Evolutionary conservation across 2,329 filamentous ascomycete species (phyloP).

Genomic region (Cordyceps tenuipes): DNA sequence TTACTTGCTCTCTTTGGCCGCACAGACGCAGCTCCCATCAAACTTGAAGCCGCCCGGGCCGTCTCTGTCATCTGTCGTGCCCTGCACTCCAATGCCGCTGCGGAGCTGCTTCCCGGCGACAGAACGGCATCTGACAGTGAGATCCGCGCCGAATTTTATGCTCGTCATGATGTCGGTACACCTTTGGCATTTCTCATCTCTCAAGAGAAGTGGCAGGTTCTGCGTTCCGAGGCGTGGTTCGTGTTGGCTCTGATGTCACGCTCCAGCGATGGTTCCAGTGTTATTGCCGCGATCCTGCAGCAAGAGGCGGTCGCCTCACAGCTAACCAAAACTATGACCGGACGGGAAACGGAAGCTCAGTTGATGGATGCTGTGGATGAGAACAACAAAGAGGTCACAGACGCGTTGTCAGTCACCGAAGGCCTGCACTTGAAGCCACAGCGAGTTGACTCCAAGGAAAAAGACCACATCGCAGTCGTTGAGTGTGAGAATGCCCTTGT

Average conservation of each 20-base stretch:
- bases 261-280: conserved; percentile 37
- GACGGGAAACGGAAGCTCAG: conserved; percentile 20
- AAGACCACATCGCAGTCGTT: conserved; percentile 22
- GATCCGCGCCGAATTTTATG: conserved; percentile 35
- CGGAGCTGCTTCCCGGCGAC: conserved; percentile 21
- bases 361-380: conserved; percentile 9
- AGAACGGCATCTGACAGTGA: conserved; percentile 15
- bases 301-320: conserved; percentile 34
- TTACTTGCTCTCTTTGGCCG: conserved; percentile 31
- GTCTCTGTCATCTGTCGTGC: conserved; percentile 45
- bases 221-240: conserved; percentile 55
- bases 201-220: conserved; percentile 49
- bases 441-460: conserved; percentile 32
- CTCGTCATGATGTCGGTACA: conserved; percentile 32
- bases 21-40: conserved; percentile 41
- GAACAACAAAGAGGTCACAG: conserved; percentile 13
- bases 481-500: conserved; percentile 56
- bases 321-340: conserved; percentile 42
- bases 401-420: conserved; percentile 20
- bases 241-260: conserved; percentile 53
- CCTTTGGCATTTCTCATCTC: conserved; percentile 44
- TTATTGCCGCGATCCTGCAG: conserved; percentile 36
- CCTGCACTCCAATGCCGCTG: conserved; percentile 36
- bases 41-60: conserved; percentile 50
- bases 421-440: conserved; percentile 37